Evolutionary conservation across 2,329 filamentous ascomycete species (phyloP), one percentile per base, ranked within the genome.

Genomic region (Cordyceps pruinosa): DNA sequence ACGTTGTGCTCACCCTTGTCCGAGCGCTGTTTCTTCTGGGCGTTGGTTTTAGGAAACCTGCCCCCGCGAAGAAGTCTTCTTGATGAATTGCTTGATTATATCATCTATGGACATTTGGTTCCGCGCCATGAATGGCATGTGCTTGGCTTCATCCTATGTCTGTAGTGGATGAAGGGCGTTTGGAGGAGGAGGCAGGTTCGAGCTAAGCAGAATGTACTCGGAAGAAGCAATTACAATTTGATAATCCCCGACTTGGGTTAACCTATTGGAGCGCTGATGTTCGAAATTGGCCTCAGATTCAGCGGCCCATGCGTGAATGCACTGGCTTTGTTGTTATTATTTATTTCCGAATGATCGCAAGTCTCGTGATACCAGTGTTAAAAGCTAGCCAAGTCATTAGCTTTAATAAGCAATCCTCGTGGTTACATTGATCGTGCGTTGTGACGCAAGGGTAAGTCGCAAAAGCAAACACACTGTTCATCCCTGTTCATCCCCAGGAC

Each of bases 21-120:
- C 48, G 62, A 41, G 35, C 59, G 26, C 48, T 60, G 15, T 63
- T 64, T 53, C 35, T 62, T 19, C 19, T 62, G 32, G 60, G 60
- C 1, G 50, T 61, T 42, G 61, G 62, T 1, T 61, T 61, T 37
- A 37, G 37, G 10, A 44, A 45, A 9, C 35, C 42, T 30, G 48
- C 21, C 5, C 23, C 19, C 6, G 51, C 39, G 10, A 58, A 50
- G 45, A 61, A 59, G 53, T 44, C 37, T 19, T 15, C 17, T 5
- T 50, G 21, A 35, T n/a, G n/a, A 47, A 37, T 12, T 32, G 6
- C 6, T 26, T 5, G 4, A 21, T 13, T 6, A 32, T 32, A 32
- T 32, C 28, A 32, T 32, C 28, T 5, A 6, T 32, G 28, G 28
- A 32, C 28, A 32, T 6, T 32, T 32, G 6, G 28, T n/a, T n/a